Percentiles rank a stretch among this genome's conserved stretches.
Evolutionary conservation across 2,329 filamentous ascomycete species (phyloP).

Genomic region (Hypoxylon rubiginosum): DNA sequence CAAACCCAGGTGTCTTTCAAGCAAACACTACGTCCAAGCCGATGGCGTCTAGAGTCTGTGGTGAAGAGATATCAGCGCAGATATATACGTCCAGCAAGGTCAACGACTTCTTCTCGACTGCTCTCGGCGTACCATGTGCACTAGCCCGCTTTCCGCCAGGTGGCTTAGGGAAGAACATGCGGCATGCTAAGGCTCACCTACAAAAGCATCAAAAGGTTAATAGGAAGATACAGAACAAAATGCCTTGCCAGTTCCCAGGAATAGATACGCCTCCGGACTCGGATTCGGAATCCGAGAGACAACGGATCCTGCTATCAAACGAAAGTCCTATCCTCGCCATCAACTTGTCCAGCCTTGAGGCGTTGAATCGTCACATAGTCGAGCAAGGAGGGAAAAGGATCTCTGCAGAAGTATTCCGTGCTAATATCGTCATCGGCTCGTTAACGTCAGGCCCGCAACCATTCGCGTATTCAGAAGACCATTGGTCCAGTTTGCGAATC

Average conservation of each 20-base stretch:
- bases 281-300: constrained; percentile 62
- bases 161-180: constrained; percentile 68
- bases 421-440: constrained; percentile 84
- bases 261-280: constrained; percentile 70
- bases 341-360: constrained; percentile 82
- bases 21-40: constrained; percentile 55
- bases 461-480: constrained; percentile 81
- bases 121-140: constrained; percentile 83
- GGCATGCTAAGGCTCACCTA: constrained; percentile 80
- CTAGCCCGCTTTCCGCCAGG: constrained; percentile 86
- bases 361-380: constrained; percentile 80
- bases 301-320: constrained; percentile 84
- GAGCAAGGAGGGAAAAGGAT: constrained; percentile 73
- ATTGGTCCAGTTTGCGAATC: constrained; percentile 78
- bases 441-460: constrained; percentile 56
- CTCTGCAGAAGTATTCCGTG: constrained; percentile 82
- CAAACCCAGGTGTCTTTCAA: constrained; percentile 71
- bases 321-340: constrained; percentile 93
- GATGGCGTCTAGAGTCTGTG: constrained; percentile 80
- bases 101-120: constrained; percentile 81
- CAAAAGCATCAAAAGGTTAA: constrained; percentile 66
- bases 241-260: constrained; percentile 68
- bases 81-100: constrained; percentile 76
- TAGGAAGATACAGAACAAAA: constrained; percentile 42
- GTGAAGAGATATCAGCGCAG: constrained; percentile 79